Evolutionary conservation across 768 basidiomycete species (phyloP).

Genomic region (Russula earlei): DNA sequence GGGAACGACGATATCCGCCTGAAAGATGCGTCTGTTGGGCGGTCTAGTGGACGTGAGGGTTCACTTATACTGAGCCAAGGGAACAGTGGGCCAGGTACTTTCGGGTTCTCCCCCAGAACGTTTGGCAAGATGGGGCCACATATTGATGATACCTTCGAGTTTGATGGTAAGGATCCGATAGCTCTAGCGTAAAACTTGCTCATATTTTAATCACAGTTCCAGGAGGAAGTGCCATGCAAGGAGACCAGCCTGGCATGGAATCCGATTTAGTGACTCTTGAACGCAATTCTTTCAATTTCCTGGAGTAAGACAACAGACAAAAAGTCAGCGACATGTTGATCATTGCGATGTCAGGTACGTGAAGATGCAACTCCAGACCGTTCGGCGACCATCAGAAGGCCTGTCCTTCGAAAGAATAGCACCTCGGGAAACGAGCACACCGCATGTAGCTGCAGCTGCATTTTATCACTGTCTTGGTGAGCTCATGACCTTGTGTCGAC

Average conservation of each 20-base stretch:
- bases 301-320: constrained; percentile 47
- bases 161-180: constrained; percentile 43
- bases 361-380: constrained; percentile 62
- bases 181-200: constrained; percentile 10
- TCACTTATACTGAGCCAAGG: constrained; percentile 32
- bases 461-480: constrained; percentile 81
- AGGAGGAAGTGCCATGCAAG: constrained; percentile 23
- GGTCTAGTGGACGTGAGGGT: constrained; percentile 46
- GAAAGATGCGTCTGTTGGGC: constrained; percentile 37
- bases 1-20: constrained; percentile 45
- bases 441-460: constrained; percentile 70
- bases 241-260: constrained; percentile 40
- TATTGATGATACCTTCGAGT: constrained; percentile 50
- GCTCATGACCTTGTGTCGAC: constrained; percentile 3
- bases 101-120: constrained; percentile 43
- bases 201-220: constrained; percentile 22
- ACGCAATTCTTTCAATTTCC: constrained; percentile 68
- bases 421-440: constrained; percentile 55
- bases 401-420: constrained; percentile 60
- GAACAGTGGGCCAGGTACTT: constrained; percentile 25
- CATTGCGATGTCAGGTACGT: constrained; percentile 45
- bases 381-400: constrained; percentile 36
- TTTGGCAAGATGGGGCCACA: constrained; percentile 33
- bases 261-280: constrained; percentile 52
- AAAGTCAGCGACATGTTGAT: not conserved